A percentile compares a stretch with the other conserved stretches of the same genome.
Evolutionary conservation across 495 filamentous ascomycete genomes (phyloP).

Genomic region (Xanthoparmelia taractica): DNA sequence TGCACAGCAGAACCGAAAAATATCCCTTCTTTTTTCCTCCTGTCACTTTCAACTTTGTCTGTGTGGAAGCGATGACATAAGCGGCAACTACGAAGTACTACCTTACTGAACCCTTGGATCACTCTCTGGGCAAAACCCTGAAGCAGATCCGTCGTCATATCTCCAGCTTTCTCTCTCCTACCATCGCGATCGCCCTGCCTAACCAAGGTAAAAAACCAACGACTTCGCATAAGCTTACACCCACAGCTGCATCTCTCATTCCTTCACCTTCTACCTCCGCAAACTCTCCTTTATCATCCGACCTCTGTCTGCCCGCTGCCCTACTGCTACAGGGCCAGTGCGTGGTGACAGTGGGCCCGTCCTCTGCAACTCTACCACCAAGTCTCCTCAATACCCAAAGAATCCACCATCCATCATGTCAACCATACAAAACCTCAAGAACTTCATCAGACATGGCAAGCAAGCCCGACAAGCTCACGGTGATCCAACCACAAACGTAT

Average conservation of each 20-base stretch:
- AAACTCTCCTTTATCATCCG: background rate
- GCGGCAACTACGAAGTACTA: background rate
- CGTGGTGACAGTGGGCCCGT: background rate
- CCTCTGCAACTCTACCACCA: background rate
- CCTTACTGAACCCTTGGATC: background rate
- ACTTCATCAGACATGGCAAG: slow-evolving; percentile 98
- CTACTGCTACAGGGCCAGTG: background rate
- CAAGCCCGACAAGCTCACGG: slow-evolving; percentile 66
- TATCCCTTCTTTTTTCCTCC: too few relatives aligned
- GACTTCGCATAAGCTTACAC: background rate
- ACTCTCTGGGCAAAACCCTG: background rate
- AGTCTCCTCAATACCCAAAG: background rate
- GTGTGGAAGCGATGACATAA: background rate
- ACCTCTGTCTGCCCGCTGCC: background rate
- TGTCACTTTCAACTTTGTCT: too few relatives aligned
- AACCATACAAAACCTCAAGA: slow-evolving; percentile 87
- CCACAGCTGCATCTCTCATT: background rate
- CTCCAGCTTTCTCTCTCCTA: background rate
- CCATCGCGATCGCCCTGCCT: background rate
- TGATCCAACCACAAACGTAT: slow-evolving; percentile 61
- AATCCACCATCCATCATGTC: slow-evolving; percentile 46
- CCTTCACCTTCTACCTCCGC: background rate
- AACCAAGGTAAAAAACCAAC: background rate
- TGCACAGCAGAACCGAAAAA: too few relatives aligned
- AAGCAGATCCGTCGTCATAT: slow-evolving; percentile 19